Evolutionary conservation across 371 early-diverging fungal species (phyloP).

Genomic region (Rhizomucor miehei): DNA sequence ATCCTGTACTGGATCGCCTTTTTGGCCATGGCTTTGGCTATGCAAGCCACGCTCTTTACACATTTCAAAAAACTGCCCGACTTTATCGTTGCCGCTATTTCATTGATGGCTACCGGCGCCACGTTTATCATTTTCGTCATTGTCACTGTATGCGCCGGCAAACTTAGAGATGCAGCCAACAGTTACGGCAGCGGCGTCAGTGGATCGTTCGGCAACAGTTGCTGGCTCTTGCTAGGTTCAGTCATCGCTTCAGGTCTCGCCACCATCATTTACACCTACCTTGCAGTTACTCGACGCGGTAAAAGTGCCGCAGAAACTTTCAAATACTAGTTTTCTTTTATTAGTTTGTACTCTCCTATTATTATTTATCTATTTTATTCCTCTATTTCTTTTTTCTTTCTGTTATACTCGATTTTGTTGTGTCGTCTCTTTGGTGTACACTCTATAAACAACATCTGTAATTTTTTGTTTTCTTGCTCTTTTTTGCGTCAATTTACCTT

Average conservation of each 20-base stretch:
- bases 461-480: not conserved
- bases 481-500: not conserved
- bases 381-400: not conserved
- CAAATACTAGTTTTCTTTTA: slow-evolving; percentile 9
- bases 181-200: slow-evolving; percentile 1
- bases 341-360: not conserved
- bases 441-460: too few species aligned
- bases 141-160: slow-evolving; percentile 10
- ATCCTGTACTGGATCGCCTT: slow-evolving; percentile 44
- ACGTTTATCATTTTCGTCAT: slow-evolving; percentile 13
- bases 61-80: slow-evolving; percentile 32
- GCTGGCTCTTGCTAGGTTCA: slow-evolving; percentile 15
- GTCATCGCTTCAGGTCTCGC: slow-evolving; percentile 13
- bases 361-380: not conserved
- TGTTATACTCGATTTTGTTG: not conserved
- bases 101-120: slow-evolving; percentile 19
- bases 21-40: slow-evolving; percentile 32
- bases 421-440: not conserved
- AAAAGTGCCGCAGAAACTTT: slow-evolving; percentile 10
- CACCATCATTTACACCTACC: slow-evolving; percentile 9
- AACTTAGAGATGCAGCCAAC: slow-evolving; percentile 5
- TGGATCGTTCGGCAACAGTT: slow-evolving; percentile 12
- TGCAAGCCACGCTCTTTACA: slow-evolving; percentile 32
- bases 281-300: slow-evolving; percentile 3
- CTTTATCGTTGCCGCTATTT: slow-evolving; percentile 18